phyloP scores from a whole-genome alignment of 371 early-diverging fungal species.

The Rhizopus sp. region DNA sequence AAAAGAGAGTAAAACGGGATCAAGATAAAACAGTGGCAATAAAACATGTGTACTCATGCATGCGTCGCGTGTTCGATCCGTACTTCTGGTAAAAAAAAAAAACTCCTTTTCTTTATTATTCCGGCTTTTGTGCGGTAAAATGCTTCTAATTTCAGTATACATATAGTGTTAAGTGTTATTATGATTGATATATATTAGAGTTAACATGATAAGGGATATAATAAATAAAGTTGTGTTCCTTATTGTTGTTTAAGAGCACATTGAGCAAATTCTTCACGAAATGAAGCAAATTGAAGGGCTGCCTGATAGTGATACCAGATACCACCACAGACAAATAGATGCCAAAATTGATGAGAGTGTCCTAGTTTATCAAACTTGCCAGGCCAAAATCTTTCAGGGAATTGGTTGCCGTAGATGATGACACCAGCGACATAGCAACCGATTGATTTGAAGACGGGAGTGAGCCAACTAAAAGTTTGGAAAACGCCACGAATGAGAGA shows the following conservation, averaged over 20 bases:
- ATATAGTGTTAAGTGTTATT: too few species aligned
- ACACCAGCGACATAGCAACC: constrained; percentile 45
- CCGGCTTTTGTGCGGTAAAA: too few species aligned
- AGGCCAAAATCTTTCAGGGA: constrained; percentile 75
- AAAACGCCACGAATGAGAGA: constrained; percentile 54
- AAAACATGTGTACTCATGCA: too few species aligned
- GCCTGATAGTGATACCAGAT: constrained; percentile 70
- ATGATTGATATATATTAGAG: too few species aligned
- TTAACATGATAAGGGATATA: constrained; percentile 2
- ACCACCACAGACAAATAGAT: constrained; percentile 71
- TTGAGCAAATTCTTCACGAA: constrained; percentile 37
- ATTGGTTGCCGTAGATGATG: constrained; percentile 66
- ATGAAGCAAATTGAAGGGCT: constrained; percentile 50
- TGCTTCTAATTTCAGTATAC: too few species aligned
- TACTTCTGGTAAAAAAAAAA: too few species aligned
- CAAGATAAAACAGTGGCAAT: too few species aligned
- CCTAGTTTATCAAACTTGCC: constrained; percentile 75
- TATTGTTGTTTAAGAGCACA: constrained; percentile 20
- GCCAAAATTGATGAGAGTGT: constrained; percentile 84
- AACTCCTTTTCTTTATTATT: too few species aligned
- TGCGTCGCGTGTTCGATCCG: too few species aligned
- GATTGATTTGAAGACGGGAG: constrained; percentile 47
- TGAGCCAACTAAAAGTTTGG: constrained; percentile 44
- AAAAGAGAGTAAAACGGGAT: too few species aligned
- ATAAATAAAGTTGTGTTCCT: not conserved